Percentiles rank a stretch among this genome's conserved stretches.
phyloP scores from a whole-genome alignment of 2,329 filamentous ascomycete genomes.

The Penicillium glabrum region DNA sequence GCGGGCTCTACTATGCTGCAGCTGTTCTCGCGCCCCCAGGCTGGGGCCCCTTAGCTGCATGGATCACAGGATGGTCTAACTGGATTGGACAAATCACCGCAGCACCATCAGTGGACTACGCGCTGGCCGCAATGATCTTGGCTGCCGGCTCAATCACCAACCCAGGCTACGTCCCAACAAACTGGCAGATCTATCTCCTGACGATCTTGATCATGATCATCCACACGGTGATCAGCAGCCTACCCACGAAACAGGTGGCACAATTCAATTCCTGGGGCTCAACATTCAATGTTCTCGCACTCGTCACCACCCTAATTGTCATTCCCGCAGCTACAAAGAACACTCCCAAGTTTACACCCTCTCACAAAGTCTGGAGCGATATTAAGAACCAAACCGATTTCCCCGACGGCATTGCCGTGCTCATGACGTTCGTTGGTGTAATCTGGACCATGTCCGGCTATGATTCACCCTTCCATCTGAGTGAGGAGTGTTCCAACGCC shows the following conservation, averaged over 20 bases:
- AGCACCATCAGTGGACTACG: constrained; percentile 67
- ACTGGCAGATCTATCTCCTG: constrained; percentile 68
- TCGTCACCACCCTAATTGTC: constrained; percentile 66
- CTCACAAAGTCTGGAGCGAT: constrained; percentile 62
- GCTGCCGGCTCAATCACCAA: constrained; percentile 68
- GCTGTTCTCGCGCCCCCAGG: constrained; percentile 68
- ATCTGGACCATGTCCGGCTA: constrained; percentile 71
- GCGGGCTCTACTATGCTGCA: constrained; percentile 71
- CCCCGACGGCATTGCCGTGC: constrained; percentile 64
- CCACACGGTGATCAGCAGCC: constrained; percentile 66
- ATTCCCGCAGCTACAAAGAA: constrained; percentile 64
- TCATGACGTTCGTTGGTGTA: constrained; percentile 71
- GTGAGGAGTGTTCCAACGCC: constrained; percentile 74
- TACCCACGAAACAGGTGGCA: constrained; percentile 71
- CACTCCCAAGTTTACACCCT: constrained; percentile 59
- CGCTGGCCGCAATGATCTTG: constrained; percentile 68
- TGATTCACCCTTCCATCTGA: constrained; percentile 69
- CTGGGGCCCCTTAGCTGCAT: constrained; percentile 66
- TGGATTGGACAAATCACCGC: constrained; percentile 68
- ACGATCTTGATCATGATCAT: constrained; percentile 67
- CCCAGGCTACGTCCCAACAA: constrained; percentile 62
- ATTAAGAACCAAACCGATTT: constrained; percentile 68
- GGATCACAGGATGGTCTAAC: constrained; percentile 70
- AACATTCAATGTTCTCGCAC: constrained; percentile 67
- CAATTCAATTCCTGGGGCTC: constrained; percentile 69